Percentiles rank a stretch among this genome's conserved stretches.
Conservation (phyloP, 345 rosid genomes). For the Arabis hirsuta region DNA sequence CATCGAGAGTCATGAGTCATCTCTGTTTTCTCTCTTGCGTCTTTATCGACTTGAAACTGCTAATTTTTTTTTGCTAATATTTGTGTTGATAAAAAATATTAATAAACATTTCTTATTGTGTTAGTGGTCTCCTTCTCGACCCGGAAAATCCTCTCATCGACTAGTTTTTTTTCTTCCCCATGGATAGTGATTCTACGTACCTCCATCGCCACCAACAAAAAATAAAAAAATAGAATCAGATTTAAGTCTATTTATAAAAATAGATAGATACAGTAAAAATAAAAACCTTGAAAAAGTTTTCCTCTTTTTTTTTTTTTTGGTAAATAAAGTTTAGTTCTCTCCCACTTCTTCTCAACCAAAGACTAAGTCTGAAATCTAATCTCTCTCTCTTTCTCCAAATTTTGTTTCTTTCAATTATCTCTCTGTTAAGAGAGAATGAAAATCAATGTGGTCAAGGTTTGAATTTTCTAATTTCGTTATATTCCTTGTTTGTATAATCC, state of each 20-base stretch:
- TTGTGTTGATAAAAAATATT: too few species aligned
- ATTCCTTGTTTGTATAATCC: neutral
- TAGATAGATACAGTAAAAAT: conserved; percentile 29
- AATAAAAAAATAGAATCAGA: neutral
- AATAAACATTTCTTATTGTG: neutral
- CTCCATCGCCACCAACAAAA: neutral
- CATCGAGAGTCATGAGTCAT: too few species aligned
- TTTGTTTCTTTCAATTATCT: neutral
- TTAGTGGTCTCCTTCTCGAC: conserved; percentile 7
- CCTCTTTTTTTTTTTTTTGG: conserved; percentile 15
- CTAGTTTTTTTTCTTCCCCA: conserved; percentile 17
- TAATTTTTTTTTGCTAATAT: too few species aligned
- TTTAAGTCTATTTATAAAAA: conserved; percentile 24
- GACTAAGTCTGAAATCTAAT: conserved; percentile 25
- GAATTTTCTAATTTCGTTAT: neutral
- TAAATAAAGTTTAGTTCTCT: conserved; percentile 14
- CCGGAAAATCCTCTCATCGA: conserved; percentile 34
- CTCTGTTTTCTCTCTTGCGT: too few species aligned
- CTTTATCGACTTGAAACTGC: too few species aligned
- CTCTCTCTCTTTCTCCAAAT: neutral
- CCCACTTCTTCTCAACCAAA: conserved; percentile 32
- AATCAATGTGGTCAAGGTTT: conserved; percentile 24
- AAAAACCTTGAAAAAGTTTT: conserved; percentile 11
- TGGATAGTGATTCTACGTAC: neutral
- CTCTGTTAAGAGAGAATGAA: conserved; percentile 17